These are phyloP conservation scores for Talaromyces sp. DNA, from an alignment of 2,329 filamentous ascomycete genomes.

Conservation along the genomic window DNA sequence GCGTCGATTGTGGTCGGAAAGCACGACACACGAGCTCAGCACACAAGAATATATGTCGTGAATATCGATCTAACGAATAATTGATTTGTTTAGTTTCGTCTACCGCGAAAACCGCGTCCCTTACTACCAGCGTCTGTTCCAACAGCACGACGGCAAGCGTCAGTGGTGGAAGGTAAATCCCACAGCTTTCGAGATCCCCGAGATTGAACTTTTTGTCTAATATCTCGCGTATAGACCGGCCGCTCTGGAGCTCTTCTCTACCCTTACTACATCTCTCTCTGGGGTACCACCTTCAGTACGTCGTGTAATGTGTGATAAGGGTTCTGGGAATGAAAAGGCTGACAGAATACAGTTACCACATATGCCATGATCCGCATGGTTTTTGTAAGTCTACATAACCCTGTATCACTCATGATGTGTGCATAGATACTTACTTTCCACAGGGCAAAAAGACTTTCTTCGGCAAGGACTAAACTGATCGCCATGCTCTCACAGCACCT, in stretches of 20 bases:
- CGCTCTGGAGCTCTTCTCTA: slow-evolving; percentile 55
- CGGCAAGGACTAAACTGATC: slow-evolving; percentile 26
- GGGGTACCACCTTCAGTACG: slow-evolving; percentile 45
- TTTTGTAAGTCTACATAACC: slow-evolving; percentile 31
- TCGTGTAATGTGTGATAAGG: slow-evolving; percentile 11
- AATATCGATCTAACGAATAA: background rate
- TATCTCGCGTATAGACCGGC: slow-evolving; percentile 37
- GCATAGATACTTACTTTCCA: slow-evolving; percentile 18
- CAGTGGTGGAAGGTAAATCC: slow-evolving; percentile 63
- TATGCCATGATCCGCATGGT: slow-evolving; percentile 42
- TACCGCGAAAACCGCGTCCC: slow-evolving; percentile 64
- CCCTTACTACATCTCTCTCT: slow-evolving; percentile 54
- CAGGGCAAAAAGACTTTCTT: slow-evolving; percentile 63
- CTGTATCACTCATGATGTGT: slow-evolving; percentile 17
- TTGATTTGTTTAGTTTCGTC: slow-evolving; percentile 39
- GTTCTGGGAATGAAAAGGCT: background rate
- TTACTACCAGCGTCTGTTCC: slow-evolving; percentile 62
- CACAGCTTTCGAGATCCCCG: background rate
- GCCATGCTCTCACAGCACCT: slow-evolving; percentile 3
- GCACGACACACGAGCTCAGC: background rate
- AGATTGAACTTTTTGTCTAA: slow-evolving; percentile 13
- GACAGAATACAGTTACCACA: slow-evolving; percentile 22
- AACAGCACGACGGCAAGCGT: slow-evolving; percentile 60
- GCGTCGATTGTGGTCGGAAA: background rate
- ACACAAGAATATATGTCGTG: background rate